phyloP scores from a whole-genome alignment of 495 filamentous ascomycete genomes.

The Lindgomyces ingoldianus region DNA sequence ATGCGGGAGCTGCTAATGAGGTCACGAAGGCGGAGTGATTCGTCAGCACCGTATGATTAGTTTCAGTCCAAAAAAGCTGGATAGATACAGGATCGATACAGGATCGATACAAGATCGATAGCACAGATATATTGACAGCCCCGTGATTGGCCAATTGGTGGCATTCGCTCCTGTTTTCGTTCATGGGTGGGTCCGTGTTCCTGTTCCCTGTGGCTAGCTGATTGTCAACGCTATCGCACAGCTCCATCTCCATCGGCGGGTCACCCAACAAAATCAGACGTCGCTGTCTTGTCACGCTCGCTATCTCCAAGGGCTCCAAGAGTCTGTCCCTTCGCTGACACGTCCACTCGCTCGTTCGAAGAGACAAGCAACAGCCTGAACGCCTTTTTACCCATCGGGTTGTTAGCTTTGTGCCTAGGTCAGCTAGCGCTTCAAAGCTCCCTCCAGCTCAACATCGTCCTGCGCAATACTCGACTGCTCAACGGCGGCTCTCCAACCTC shows the following conservation, averaged over 20 bases:
- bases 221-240: conserved; percentile 1
- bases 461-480: no score
- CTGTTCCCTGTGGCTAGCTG: no score
- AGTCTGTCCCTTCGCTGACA: conserved; percentile 8
- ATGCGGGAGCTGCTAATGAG: no score
- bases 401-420: no score
- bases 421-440: not conserved
- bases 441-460: no score
- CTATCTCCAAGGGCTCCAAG: not conserved
- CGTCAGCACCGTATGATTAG: not conserved
- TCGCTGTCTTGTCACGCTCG: not conserved
- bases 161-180: not conserved
- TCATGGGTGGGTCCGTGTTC: not conserved
- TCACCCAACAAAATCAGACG: not conserved
- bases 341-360: not conserved
- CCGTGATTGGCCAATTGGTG: not conserved
- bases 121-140: no score
- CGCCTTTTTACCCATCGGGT: no score
- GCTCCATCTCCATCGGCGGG: no score
- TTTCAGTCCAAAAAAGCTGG: not conserved
- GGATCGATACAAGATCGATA: no score
- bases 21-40: not conserved
- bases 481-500: not conserved
- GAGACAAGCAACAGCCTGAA: no score
- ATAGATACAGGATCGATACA: no score